Evolutionary conservation across 768 basidiomycete genomes (phyloP).

Genomic region (Russula compacta): DNA sequence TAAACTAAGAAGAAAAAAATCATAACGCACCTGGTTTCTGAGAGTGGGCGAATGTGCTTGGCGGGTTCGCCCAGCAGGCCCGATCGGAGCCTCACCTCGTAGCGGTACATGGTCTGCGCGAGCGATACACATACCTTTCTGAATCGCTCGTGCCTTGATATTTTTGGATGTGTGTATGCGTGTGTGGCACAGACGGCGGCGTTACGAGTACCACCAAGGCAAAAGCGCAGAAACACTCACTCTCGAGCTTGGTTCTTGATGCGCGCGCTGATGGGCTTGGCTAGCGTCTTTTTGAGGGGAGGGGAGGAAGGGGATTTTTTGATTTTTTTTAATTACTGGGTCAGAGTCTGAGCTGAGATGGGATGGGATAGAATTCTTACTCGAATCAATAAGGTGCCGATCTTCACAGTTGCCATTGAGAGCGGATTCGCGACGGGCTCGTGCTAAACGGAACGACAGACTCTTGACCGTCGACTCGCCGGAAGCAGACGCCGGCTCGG

Average conservation of each 20-base stretch:
- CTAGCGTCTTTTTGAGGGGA: constrained; percentile 25
- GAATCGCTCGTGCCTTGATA: constrained; percentile 70
- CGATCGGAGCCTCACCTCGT: constrained; percentile 63
- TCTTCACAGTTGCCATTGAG: constrained; percentile 62
- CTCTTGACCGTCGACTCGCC: no score
- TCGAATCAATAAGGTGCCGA: constrained; percentile 65
- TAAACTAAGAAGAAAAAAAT: no score
- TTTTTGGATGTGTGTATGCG: no score
- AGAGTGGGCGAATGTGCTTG: constrained; percentile 63
- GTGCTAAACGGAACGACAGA: background rate
- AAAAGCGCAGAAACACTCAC: no score
- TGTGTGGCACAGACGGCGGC: no score
- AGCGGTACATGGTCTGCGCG: constrained; percentile 69
- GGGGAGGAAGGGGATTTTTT: no score
- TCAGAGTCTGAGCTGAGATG: background rate
- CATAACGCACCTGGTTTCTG: constrained; percentile 62
- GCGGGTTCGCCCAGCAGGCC: constrained; percentile 71
- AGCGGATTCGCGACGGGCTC: background rate
- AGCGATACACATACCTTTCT: constrained; percentile 60
- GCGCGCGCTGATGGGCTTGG: constrained; percentile 60
- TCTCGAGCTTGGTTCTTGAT: constrained; percentile 8
- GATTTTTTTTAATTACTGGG: background rate
- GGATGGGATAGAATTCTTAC: constrained; percentile 33
- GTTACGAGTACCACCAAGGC: no score
- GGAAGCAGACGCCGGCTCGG: no score